Percentiles rank a stretch among this genome's conserved stretches.
Conservation (phyloP, 768 basidiomycete genomes). For the Hygrophoropsis aurantiaca region DNA sequence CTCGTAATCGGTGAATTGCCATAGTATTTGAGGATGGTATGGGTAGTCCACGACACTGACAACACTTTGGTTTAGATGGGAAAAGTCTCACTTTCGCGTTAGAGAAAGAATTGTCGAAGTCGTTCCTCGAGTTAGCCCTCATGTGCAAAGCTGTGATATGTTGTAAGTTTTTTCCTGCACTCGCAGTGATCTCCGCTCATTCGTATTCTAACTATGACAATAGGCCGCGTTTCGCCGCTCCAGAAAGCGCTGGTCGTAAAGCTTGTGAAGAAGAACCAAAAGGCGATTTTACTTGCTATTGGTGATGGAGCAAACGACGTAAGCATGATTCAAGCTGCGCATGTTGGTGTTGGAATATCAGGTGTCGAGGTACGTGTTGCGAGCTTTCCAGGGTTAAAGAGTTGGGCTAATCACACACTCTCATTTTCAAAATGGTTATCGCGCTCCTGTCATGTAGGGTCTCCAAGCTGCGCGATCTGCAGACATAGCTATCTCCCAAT, state of each 20-base stretch:
- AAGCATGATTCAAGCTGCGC: constrained; percentile 98
- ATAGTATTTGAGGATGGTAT: neutral
- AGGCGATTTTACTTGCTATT: constrained; percentile 91
- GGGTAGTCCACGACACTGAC: no score
- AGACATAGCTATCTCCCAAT: constrained; percentile 97
- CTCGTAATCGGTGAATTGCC: constrained; percentile 78
- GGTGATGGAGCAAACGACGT: constrained; percentile 99
- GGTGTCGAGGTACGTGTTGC: constrained; percentile 77
- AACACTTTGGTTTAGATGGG: constrained; percentile 58
- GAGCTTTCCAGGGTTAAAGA: no score
- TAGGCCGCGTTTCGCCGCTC: constrained; percentile 94
- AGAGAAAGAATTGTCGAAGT: constrained; percentile 87
- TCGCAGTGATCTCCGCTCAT: neutral
- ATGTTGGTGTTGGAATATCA: constrained; percentile 96
- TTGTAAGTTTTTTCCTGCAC: constrained; percentile 54
- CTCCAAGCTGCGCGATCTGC: constrained; percentile 97
- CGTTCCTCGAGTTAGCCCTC: constrained; percentile 91
- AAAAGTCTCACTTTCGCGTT: constrained; percentile 92
- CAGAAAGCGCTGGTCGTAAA: constrained; percentile 98
- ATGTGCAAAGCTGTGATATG: constrained; percentile 99
- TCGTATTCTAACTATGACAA: neutral
- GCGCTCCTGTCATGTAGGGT: constrained; percentile 52
- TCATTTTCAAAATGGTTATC: no score
- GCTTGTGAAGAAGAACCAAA: constrained; percentile 96
- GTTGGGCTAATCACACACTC: neutral